Evolutionary conservation across 345 rosid genomes (phyloP).

Genomic region (Hypericum androsaemum): DNA sequence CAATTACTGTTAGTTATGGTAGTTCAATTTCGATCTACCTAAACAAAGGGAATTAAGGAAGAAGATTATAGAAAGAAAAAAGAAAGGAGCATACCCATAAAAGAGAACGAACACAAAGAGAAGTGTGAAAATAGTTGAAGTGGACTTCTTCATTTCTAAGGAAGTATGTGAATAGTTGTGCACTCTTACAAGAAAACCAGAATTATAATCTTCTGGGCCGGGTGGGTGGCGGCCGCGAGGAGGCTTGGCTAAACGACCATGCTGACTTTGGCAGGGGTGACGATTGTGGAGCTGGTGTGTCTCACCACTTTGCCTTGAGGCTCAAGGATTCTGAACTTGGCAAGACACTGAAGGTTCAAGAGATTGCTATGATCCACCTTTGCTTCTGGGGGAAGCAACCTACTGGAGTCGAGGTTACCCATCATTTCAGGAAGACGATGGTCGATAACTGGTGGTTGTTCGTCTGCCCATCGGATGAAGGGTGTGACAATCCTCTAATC

Average conservation of each 20-base stretch:
- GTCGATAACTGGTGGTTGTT: constrained; percentile 83
- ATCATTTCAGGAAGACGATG: constrained; percentile 37
- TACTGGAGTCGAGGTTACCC: constrained; percentile 40
- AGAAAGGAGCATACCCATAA: too few species aligned
- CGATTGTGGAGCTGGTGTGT: not conserved
- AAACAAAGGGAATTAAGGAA: too few species aligned
- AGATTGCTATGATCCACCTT: not conserved
- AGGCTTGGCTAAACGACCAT: not conserved
- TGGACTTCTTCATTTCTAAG: too few species aligned
- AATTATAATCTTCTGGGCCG: too few species aligned
- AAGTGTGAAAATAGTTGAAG: too few species aligned
- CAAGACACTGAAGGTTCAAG: not conserved
- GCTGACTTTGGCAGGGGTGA: not conserved
- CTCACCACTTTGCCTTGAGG: not conserved
- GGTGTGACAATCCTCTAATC: constrained; percentile 63
- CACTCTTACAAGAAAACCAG: too few species aligned
- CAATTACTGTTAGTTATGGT: too few species aligned
- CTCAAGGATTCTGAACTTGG: not conserved
- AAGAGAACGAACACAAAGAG: too few species aligned
- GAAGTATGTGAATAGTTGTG: too few species aligned
- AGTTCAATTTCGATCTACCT: too few species aligned
- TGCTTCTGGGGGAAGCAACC: constrained; percentile 29
- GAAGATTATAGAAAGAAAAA: too few species aligned
- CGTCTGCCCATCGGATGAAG: constrained; percentile 53
- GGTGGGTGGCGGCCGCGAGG: not conserved